These are phyloP conservation scores for Myxozyma vanderwaltii DNA, from an alignment of 805 yeast genomes.

Conservation along the genomic window DNA sequence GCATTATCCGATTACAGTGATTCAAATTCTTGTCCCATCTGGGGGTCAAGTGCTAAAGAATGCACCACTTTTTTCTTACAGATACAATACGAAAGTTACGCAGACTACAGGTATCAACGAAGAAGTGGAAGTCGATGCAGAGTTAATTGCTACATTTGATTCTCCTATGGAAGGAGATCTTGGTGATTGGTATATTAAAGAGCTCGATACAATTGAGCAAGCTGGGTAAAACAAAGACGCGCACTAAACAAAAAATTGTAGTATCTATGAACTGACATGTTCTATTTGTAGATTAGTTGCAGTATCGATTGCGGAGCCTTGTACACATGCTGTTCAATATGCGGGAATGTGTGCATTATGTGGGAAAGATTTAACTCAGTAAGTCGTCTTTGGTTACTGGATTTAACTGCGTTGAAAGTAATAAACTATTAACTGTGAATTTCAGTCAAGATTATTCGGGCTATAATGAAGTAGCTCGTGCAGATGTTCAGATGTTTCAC, in stretches of 20 bases:
- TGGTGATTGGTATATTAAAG: slow-evolving; percentile 51
- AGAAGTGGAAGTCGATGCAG: slow-evolving; percentile 41
- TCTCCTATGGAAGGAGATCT: slow-evolving; percentile 78
- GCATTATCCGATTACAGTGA: slow-evolving; percentile 68
- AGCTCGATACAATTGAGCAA: slow-evolving; percentile 60
- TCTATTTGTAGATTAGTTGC: slow-evolving; percentile 49
- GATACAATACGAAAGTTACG: slow-evolving; percentile 60
- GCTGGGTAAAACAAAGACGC: slow-evolving; percentile 17
- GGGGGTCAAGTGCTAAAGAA: slow-evolving; percentile 57
- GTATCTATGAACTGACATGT: background rate
- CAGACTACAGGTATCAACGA: slow-evolving; percentile 45
- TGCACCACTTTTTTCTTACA: slow-evolving; percentile 59
- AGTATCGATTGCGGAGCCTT: slow-evolving; percentile 70
- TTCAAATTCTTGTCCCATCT: slow-evolving; percentile 49
- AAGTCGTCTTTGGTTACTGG: background rate
- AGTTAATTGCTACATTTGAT: slow-evolving; percentile 60
- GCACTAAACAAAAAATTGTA: background rate
- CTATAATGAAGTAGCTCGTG: slow-evolving; percentile 66
- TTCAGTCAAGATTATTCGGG: slow-evolving; percentile 76
- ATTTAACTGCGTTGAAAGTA: slow-evolving; percentile 40
- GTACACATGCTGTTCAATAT: slow-evolving; percentile 89
- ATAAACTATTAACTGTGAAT: slow-evolving; percentile 34
- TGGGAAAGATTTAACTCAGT: slow-evolving; percentile 63
- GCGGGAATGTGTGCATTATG: slow-evolving; percentile 95
- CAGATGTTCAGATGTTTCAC: slow-evolving; percentile 87